phyloP scores from a whole-genome alignment of 2,329 filamentous ascomycete genomes.

The Ilyonectria destructans region DNA sequence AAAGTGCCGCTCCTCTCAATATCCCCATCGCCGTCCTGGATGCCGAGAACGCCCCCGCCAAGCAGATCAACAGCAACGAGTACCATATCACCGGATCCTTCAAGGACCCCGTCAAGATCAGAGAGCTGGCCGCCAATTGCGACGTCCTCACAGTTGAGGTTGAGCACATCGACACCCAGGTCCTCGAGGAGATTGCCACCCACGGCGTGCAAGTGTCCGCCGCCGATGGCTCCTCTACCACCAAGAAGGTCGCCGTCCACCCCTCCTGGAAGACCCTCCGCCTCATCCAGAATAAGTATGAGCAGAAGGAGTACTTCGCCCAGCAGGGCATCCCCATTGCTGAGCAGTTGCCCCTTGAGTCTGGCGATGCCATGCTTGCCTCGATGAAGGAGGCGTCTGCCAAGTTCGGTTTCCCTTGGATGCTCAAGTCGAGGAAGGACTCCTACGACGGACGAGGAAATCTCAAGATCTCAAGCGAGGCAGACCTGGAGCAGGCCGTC shows the following conservation, averaged over 20 bases:
- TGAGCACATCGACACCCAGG: constrained; percentile 93
- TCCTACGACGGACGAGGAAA: constrained; percentile 92
- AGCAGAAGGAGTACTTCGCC: constrained; percentile 87
- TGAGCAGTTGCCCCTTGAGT: constrained; percentile 76
- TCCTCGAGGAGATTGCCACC: constrained; percentile 86
- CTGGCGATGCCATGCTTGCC: constrained; percentile 67
- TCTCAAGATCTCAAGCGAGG: constrained; percentile 64
- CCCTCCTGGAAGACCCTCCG: constrained; percentile 90
- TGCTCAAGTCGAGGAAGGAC: constrained; percentile 92
- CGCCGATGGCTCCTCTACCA: constrained; percentile 49
- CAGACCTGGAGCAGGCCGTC: constrained; percentile 74
- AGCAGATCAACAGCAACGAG: constrained; percentile 85
- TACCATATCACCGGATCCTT: constrained; percentile 89
- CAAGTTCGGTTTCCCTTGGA: constrained; percentile 85
- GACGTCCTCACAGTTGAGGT: constrained; percentile 95
- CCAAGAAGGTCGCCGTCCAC: constrained; percentile 75
- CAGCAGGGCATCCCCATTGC: constrained; percentile 81
- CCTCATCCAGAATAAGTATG: constrained; percentile 93
- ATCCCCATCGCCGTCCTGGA: constrained; percentile 87
- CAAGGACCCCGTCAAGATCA: constrained; percentile 85
- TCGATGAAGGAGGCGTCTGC: constrained; percentile 76
- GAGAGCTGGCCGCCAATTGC: constrained; percentile 81
- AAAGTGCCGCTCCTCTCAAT: constrained; percentile 84
- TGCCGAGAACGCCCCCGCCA: constrained; percentile 82
- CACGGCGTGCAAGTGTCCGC: constrained; percentile 68